These are phyloP conservation scores for Aspergillus cejpii DNA, from an alignment of 2,329 filamentous ascomycete species.

Conservation along the genomic window DNA sequence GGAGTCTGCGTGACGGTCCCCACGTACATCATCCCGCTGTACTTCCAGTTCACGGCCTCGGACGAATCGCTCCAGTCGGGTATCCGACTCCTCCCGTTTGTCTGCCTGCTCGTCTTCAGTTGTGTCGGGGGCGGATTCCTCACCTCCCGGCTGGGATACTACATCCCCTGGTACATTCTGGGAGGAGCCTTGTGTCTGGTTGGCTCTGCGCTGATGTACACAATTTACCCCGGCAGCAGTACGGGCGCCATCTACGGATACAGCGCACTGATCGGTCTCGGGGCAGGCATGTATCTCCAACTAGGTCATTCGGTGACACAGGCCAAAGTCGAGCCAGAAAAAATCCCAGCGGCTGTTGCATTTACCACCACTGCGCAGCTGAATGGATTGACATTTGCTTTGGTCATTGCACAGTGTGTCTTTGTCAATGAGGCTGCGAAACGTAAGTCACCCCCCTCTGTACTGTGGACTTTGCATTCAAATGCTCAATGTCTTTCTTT, in stretches of 20 bases:
- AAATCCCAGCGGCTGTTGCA: conserved; percentile 8
- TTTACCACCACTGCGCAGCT: conserved; percentile 17
- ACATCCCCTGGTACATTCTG: conserved; percentile 17
- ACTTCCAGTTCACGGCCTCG: conserved; percentile 47
- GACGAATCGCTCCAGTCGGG: conserved; percentile 29
- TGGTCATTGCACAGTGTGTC: conserved; percentile 15
- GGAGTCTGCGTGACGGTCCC: conserved; percentile 31
- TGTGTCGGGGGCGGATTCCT: conserved; percentile 1
- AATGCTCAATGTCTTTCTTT: no score
- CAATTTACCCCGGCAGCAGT: conserved; percentile 5
- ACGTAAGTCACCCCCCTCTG: neutral
- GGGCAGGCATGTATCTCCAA: conserved; percentile 17
- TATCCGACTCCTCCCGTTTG: conserved; percentile 28
- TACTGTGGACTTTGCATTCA: neutral
- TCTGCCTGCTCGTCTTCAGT: conserved; percentile 17
- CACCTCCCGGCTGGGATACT: conserved; percentile 14
- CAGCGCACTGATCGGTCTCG: conserved; percentile 15
- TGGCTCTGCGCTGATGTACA: conserved; percentile 16
- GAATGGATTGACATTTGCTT: conserved; percentile 11
- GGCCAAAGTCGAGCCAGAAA: conserved; percentile 10
- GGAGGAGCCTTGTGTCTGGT: conserved; percentile 10
- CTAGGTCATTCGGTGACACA: conserved; percentile 16
- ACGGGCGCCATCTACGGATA: conserved; percentile 12
- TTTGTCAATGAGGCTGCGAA: conserved; percentile 12
- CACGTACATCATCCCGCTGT: conserved; percentile 49